Base-by-base conservation (phyloP, 2,329 filamentous ascomycete species). In the Alternaria burnsii region DNA sequence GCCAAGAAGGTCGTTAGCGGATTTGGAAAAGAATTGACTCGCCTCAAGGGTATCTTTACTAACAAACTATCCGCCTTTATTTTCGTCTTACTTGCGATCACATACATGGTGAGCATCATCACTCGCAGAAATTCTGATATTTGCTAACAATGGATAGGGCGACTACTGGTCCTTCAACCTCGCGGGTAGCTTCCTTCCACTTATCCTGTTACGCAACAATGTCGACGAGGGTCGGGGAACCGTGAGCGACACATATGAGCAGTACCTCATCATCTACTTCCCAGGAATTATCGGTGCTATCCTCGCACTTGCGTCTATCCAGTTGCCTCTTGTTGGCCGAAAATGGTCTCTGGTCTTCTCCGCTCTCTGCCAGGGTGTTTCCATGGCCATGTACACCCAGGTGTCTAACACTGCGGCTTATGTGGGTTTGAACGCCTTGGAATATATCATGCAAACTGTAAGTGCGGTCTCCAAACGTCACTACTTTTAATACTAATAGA, bases 131-230 rank as follows among this genome's bases (percentile, higher is more conserved):
- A 26, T 4, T 26, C 16, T 26, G 16, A 6, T 38, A 2, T 18
- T 11, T 12, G 41, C 58, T 56, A 26, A 58, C 12, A 5, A n/a
- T 4, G 2, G 18, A 12, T 3, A 68, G 66, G 71, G 71, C n/a
- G 69, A 74, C 38, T 74, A 74, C 66, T 74, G 71, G 71, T 74
- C 71, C 9, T 74, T 74, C 58, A 74, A 74, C 26, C 63, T 74
- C 3, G 71, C 71, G 18, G 70, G 71, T 4, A 46, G 53, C 24
- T 74, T 72, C 55, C 59, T 74, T 1, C 71, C 71, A 4, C 68
- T 74, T 48, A 74, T 74, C 16, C 48, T 74, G 18, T 53, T 72
- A 9, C 67, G 67, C n/a, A 73, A 74, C 63, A 74, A 74, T n/a
- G 71, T 74, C 7, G 62, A 61, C 2, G 61, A 59, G 10, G 71